Conservation (phyloP, 306 rosid genomes). For the Hippophae rhamnoides region DNA sequence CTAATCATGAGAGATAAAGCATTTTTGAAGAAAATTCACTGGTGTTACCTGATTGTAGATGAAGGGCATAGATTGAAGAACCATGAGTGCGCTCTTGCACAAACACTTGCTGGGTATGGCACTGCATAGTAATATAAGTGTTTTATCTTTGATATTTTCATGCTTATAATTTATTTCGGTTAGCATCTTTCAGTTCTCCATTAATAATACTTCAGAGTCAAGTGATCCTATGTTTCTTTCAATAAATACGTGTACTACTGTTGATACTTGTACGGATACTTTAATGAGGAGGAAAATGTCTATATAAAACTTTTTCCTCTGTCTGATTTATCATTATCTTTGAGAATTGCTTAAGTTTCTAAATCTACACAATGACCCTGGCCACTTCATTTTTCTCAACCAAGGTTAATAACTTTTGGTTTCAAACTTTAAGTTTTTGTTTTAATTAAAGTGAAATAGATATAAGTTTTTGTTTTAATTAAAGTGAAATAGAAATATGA, state of each 20-base stretch:
- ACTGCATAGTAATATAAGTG: conserved; percentile 7
- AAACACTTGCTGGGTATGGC: conserved; percentile 87
- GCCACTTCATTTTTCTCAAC: no score
- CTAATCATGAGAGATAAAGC: conserved; percentile 97
- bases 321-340: not conserved
- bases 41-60: conserved; percentile 93
- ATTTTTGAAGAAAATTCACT: conserved; percentile 81
- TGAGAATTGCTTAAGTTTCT: not conserved
- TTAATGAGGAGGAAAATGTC: no score
- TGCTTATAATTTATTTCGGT: not conserved
- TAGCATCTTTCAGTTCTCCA: not conserved
- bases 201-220: not conserved
- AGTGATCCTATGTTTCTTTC: not conserved
- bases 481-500: no score
- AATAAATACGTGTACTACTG: not conserved
- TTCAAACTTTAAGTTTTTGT: no score
- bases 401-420: no score
- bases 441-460: no score
- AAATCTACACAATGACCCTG: no score
- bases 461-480: no score
- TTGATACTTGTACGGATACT: no score
- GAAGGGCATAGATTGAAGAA: conserved; percentile 99
- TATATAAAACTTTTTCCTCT: not conserved
- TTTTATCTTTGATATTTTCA: conserved; percentile 7
- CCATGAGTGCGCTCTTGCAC: conserved; percentile 92